Evolutionary conservation across 129 eudicot genomes (phyloP), one percentile per base, ranked within the genome.

Genomic region (Cynara cardunculus): DNA sequence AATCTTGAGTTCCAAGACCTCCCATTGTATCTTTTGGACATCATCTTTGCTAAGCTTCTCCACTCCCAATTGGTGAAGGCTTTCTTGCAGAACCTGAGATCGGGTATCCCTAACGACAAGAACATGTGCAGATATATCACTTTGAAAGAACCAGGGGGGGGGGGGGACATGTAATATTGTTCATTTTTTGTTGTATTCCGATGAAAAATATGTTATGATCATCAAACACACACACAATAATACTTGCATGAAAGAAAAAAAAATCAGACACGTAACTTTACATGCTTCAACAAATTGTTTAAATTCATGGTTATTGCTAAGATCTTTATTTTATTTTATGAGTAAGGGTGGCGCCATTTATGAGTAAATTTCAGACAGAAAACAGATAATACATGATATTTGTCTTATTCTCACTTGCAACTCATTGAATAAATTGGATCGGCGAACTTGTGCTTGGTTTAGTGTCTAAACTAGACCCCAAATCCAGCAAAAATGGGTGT

Each of bases 21-120:
- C 99, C 99, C 99, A 96, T 79, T 96, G 99, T 97, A 96, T 92
- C 94, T 84, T 96, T 82, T 96, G 99, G 24, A 96, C 98, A 78
- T 96, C 99, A 73, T 96, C 99, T 89, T 92, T 96, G 80, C 95
- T 89, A 80, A 96, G 99, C 83, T 91, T 96, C 80, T 96, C 98
- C 14, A 96, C 97, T 84, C 99, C 99, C 84, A 96, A 74, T 74
- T 90, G 94, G 31, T 87, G 89, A 74, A 96, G 92, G 82, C 99
- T 96, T 83, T 96, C 96, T 86, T 93, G 98, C 86, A 96, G 81
- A 62, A 96, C 98, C 80, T 90, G 86, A 82, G 99, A 91, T 83
- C 98, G 98, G n/a, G 90, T 88, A 82, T 96, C 99, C 87, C 99
- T 96, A 71, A 77, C 65, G 68, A 69, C n/a, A 79, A 69, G 26